Evolutionary conservation across 371 early-diverging fungal genomes (phyloP), one percentile per base, ranked within the genome.

Genomic region (Apophysomyces elegans): DNA sequence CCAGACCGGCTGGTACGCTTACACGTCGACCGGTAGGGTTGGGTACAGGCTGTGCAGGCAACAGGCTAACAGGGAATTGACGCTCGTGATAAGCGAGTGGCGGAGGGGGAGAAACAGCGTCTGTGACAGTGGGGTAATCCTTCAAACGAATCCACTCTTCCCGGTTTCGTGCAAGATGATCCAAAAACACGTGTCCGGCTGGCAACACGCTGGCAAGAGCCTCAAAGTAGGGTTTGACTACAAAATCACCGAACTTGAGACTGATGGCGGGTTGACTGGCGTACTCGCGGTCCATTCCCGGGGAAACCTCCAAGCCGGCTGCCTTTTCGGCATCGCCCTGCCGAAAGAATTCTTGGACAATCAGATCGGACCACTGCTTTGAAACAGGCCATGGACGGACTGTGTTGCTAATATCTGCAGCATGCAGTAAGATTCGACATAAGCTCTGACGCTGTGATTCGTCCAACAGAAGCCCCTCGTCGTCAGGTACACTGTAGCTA

Each of bases 401-500:
- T 0, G 93, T 86, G 62, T 94, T 94, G 61, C 90, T 90, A 37
- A 94, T 90, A 57, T 94, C 94, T n/a, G 92, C 90, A 1, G 91
- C 91, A 64, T 93, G 92, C 14, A 93, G 73, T 54, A 92, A 59
- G 7, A 84, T 79, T 50, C 88, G 84, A 67, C 84, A 80, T 37
- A 93, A 65, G 47, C 68, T 70, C 68, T 85, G 84, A 16, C 89
- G 79, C 41, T 86, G 86, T 62, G 79, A 72, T 26, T 64, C 60
- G 11, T 69, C 71, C 7, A 67, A 44, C n/a, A 60, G 18, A 9
- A 37, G 37, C 41, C 43, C 43, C 37, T 39, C 39, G 58, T 58
- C 58, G 39, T 39, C 37, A 58, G 35, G 58, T 1, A 36, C 37
- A 58, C 38, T 58, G 58, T 16, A 36, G 58, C 37, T 54, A 16